Percentiles rank a stretch among this genome's conserved stretches.
phyloP scores from a whole-genome alignment of 192 early-diverging fungal species.

The Ambispora gerdemannii region DNA sequence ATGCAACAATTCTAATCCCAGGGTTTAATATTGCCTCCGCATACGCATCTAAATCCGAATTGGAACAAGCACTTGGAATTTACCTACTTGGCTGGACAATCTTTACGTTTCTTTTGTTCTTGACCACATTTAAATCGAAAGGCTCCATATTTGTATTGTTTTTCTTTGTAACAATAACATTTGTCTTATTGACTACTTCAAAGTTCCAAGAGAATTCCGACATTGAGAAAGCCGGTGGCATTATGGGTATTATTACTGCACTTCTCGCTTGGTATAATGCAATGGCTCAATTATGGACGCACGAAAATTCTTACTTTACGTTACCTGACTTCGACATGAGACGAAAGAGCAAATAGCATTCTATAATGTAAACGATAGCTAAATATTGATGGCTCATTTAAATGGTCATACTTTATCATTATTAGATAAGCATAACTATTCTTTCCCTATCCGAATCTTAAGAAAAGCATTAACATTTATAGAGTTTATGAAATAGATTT shows the following conservation, averaged over 20 bases:
- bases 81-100: slow-evolving; percentile 53
- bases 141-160: no score
- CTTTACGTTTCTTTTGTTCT: no score
- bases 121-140: no score
- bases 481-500: no score
- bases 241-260: slow-evolving; percentile 69
- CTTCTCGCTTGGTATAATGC: slow-evolving; percentile 75
- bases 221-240: slow-evolving; percentile 54
- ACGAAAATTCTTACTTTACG: slow-evolving; percentile 49
- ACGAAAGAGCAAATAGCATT: no score
- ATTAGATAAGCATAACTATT: no score
- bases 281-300: slow-evolving; percentile 54
- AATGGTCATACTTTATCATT: no score
- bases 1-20: slow-evolving; percentile 54
- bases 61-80: slow-evolving; percentile 56
- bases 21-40: slow-evolving; percentile 48
- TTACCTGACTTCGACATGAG: slow-evolving; percentile 37
- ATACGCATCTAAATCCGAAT: slow-evolving; percentile 32
- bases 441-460: no score
- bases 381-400: no score
- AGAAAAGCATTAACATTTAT: no score
- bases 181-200: slow-evolving; percentile 61
- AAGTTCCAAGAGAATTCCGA: slow-evolving; percentile 44
- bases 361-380: no score
- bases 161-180: slow-evolving; percentile 64